A percentile compares a stretch with the other conserved stretches of the same genome.
These are phyloP conservation scores for Ophiostoma perfectum DNA, from an alignment of 2,329 filamentous ascomycete species.

Conservation along the genomic window DNA sequence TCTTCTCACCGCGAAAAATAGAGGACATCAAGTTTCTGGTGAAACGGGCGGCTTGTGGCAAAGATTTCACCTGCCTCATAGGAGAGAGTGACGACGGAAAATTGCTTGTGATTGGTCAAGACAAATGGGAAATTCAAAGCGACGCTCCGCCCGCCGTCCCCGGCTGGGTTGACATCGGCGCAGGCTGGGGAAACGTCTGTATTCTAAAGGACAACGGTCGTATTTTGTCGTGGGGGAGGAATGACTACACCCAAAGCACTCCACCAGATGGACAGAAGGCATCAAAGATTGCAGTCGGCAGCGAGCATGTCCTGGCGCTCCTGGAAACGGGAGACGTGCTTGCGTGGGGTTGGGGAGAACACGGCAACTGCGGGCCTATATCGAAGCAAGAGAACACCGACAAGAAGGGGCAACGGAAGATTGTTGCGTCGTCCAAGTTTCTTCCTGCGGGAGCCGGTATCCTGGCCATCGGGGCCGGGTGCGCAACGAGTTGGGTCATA, in stretches of 20 bases:
- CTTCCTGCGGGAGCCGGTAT: conserved; percentile 50
- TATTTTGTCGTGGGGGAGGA: conserved; percentile 70
- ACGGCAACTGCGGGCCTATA: conserved; percentile 81
- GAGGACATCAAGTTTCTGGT: conserved; percentile 56
- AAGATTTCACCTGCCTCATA: conserved; percentile 77
- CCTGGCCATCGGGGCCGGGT: conserved; percentile 69
- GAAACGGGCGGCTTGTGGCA: conserved; percentile 65
- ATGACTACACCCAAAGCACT: conserved; percentile 78
- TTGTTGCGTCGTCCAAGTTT: conserved; percentile 55
- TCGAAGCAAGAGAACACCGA: conserved; percentile 53
- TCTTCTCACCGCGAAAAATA: conserved; percentile 59
- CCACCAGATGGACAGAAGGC: conserved; percentile 55
- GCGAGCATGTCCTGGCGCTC: conserved; percentile 79
- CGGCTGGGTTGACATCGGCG: conserved; percentile 62
- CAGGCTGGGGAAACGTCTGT: conserved; percentile 79
- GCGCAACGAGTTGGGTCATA: conserved; percentile 77
- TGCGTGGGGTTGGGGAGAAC: conserved; percentile 95
- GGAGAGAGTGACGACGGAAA: conserved; percentile 51
- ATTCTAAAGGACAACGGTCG: conserved; percentile 57
- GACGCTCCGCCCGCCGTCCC: conserved; percentile 48
- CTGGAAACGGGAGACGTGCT: conserved; percentile 61
- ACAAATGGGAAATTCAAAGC: conserved; percentile 65
- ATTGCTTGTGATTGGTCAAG: conserved; percentile 63
- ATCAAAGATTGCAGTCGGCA: conserved; percentile 68
- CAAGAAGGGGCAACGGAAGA: conserved; percentile 64